Evolutionary conservation across 2,329 filamentous ascomycete genomes (phyloP).

Genomic region (Exophiala dermatitidis): DNA sequence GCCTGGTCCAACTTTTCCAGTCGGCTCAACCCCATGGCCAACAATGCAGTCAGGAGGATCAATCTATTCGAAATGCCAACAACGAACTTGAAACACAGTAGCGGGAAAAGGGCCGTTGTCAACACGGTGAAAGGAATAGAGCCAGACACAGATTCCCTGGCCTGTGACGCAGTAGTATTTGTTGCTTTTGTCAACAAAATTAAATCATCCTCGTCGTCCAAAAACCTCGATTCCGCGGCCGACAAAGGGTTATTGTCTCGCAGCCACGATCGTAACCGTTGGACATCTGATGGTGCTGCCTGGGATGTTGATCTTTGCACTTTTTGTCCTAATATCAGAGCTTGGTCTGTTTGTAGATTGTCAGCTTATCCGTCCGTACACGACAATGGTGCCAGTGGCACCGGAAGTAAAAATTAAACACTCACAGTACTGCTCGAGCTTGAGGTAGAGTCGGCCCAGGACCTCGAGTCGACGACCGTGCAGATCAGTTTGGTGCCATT

Average conservation of each 20-base stretch:
- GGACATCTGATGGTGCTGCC: slow-evolving; percentile 18
- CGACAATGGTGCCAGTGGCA: no score
- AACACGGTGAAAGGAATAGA: slow-evolving; percentile 17
- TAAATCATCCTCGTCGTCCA: slow-evolving; percentile 45
- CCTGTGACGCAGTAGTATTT: background rate
- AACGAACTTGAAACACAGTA: slow-evolving; percentile 24
- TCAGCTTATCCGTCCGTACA: background rate
- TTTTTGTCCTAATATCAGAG: slow-evolving; percentile 26
- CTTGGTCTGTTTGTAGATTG: slow-evolving; percentile 22
- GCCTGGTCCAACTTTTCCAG: slow-evolving; percentile 17
- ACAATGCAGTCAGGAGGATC: slow-evolving; percentile 19
- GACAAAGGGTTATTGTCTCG: slow-evolving; percentile 44
- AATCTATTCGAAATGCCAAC: slow-evolving; percentile 22
- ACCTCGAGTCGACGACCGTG: slow-evolving; percentile 49
- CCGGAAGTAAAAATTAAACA: background rate
- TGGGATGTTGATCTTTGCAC: slow-evolving; percentile 14
- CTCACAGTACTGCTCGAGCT: slow-evolving; percentile 57
- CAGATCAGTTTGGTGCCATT: slow-evolving; percentile 47
- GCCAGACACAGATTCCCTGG: slow-evolving; percentile 2
- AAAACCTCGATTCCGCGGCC: slow-evolving; percentile 46
- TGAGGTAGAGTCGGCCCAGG: slow-evolving; percentile 49
- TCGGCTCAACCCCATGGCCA: slow-evolving; percentile 16
- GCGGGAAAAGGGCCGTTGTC: slow-evolving; percentile 19
- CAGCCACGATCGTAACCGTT: slow-evolving; percentile 50
- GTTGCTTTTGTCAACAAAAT: slow-evolving; percentile 16